Evolutionary conservation across 495 filamentous ascomycete species (phyloP), one percentile per base, ranked within the genome.

Genomic region (Letharia lupina): DNA sequence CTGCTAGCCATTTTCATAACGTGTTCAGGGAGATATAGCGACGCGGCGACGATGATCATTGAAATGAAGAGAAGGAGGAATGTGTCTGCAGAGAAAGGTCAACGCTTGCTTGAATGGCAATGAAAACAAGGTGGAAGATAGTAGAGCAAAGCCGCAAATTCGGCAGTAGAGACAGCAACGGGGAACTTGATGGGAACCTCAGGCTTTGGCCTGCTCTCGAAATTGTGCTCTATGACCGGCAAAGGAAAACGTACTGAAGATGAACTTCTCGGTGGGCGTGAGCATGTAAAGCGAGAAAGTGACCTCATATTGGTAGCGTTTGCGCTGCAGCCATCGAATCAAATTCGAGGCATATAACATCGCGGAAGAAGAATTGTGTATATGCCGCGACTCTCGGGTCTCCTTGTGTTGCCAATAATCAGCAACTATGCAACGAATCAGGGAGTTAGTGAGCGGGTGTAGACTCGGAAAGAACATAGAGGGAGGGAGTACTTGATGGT

Each of bases 21-120:
- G 75, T 98, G 94, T 67, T 93, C 87, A 31, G 94, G 94, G 28
- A 98, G 89, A 79, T 98, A 98, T 67, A 98, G 84, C 54, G 89
- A 88, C 69, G 85, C 85, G 65, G 89, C 94, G 70, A 92, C 89
- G 67, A 91, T 82, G 72, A 96, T 84, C 81, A 98, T 87, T 69
- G 85, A 86, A 76, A 90, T 76, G 72, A 95, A 86, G 71, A 95
- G 86, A 77, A 98, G 91, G 73, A 96, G 81, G 74, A 96, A 82
- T 13, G 90, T 92, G 81, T 96, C 94, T 98, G 68, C 13, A 45
- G 50, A 13, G 10, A 41, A 37, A 63, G 56, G 58, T 73, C 47
- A 67, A 61, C 61, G 20, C 41, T 56, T 11, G 10, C 7, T 37
- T 16, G 15, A 37, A 18, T 8, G 33, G 7, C 18, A 6, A 11